Percentiles rank a stretch among this genome's conserved stretches.
These are phyloP conservation scores for Diospyros lotus DNA, from an alignment of 148 eudicot species.

Conservation along the genomic window DNA sequence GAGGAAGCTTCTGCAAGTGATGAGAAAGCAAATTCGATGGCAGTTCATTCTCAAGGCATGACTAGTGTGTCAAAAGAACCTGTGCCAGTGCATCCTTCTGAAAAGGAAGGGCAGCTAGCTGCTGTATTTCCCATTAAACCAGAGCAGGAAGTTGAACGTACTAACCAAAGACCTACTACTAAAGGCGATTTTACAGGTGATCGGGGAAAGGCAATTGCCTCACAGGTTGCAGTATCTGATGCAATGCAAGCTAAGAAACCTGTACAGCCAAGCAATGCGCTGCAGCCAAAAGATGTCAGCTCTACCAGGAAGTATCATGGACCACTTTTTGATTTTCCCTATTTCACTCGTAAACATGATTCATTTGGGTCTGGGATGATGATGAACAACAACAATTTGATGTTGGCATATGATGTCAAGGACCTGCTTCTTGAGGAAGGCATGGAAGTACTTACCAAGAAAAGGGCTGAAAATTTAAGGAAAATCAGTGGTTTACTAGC, in stretches of 20 bases:
- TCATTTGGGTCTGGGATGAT: slow-evolving; percentile 60
- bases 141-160: slow-evolving; percentile 57
- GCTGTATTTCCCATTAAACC: slow-evolving; percentile 40
- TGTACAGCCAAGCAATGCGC: slow-evolving; percentile 32
- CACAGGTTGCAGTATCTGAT: slow-evolving; percentile 44
- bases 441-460: slow-evolving; percentile 55
- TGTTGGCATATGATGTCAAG: slow-evolving; percentile 79
- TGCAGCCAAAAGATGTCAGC: slow-evolving; percentile 63
- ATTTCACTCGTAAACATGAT: slow-evolving; percentile 87
- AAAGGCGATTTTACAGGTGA: slow-evolving; percentile 46
- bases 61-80: slow-evolving; percentile 44
- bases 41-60: slow-evolving; percentile 31
- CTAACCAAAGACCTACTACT: slow-evolving; percentile 35
- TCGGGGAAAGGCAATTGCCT: slow-evolving; percentile 66
- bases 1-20: slow-evolving; percentile 52
- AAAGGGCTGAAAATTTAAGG: slow-evolving; percentile 64
- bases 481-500: slow-evolving; percentile 73
- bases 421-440: slow-evolving; percentile 80
- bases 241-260: slow-evolving; percentile 58
- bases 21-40: slow-evolving; percentile 37
- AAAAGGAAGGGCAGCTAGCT: slow-evolving; percentile 52
- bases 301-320: slow-evolving; percentile 84
- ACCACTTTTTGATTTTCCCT: slow-evolving; percentile 96
- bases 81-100: slow-evolving; percentile 37
- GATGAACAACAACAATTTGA: slow-evolving; percentile 57